Evolutionary conservation across 2,329 filamentous ascomycete genomes (phyloP).

Genomic region (Venturia carpophila): DNA sequence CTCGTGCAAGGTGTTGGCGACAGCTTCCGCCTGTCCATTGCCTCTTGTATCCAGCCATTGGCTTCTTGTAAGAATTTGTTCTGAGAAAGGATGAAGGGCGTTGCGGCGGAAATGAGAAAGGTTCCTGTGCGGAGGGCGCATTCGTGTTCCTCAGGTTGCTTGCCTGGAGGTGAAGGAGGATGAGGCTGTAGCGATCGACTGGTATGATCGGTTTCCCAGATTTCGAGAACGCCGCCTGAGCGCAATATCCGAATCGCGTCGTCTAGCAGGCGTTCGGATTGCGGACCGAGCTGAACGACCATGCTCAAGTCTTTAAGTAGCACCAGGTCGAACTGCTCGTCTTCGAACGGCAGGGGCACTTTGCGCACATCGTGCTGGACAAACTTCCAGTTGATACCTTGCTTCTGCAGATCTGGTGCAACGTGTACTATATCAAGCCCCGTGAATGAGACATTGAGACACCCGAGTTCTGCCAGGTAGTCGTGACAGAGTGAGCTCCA

Average conservation of each 20-base stretch:
- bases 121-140: constrained; percentile 64
- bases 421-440: constrained; percentile 75
- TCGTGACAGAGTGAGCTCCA: constrained; percentile 86
- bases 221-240: constrained; percentile 71
- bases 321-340: constrained; percentile 77
- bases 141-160: constrained; percentile 54
- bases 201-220: constrained; percentile 83
- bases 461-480: constrained; percentile 62
- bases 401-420: constrained; percentile 55
- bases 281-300: constrained; percentile 49
- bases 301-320: constrained; percentile 80
- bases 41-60: constrained; percentile 72
- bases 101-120: constrained; percentile 75
- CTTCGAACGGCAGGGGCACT: constrained; percentile 66
- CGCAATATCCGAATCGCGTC: constrained; percentile 71
- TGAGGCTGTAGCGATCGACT: constrained; percentile 78
- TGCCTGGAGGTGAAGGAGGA: constrained; percentile 47
- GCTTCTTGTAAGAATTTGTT: constrained; percentile 79
- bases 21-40: constrained; percentile 63
- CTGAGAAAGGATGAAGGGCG: constrained; percentile 69
- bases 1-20: constrained; percentile 70
- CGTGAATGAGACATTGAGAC: constrained; percentile 65
- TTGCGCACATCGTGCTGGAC: constrained; percentile 78
- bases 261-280: constrained; percentile 52
- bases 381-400: constrained; percentile 81